Evolutionary conservation across 202 grass and related monocot species (phyloP).

Genomic region (Hordeum pubiflorum): DNA sequence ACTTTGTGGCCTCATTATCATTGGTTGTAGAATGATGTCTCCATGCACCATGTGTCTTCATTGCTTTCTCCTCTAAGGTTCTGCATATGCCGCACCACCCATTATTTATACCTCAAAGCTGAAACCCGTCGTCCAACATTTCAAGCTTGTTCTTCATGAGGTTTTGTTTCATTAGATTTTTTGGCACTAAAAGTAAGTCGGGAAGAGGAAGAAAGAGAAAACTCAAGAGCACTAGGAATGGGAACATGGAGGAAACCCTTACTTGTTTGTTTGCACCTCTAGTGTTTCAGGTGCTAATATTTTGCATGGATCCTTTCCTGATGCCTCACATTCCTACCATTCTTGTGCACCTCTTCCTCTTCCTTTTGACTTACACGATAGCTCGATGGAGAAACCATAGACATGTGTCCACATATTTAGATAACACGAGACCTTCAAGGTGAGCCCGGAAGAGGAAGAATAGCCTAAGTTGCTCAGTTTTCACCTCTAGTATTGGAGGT

Average conservation of each 20-base stretch:
- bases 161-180: background rate
- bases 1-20: background rate
- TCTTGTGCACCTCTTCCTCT: background rate
- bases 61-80: background rate
- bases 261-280: background rate
- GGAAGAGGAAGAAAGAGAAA: constrained; percentile 10
- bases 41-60: background rate
- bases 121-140: background rate
- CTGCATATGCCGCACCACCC: background rate
- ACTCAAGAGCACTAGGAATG: background rate
- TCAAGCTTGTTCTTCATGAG: background rate
- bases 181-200: background rate
- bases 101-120: constrained; percentile 11
- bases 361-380: background rate
- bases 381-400: background rate
- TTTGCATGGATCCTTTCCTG: background rate
- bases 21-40: background rate
- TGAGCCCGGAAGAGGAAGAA: background rate
- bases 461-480: background rate
- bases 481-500: background rate
- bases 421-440: background rate
- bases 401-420: background rate
- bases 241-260: constrained; percentile 7
- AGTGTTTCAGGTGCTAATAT: background rate
- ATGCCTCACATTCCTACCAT: background rate